Evolutionary conservation across 73 alveolate species (phyloP), one percentile per base, ranked within the genome.

Genomic region (Tetrahymena malaccensis): DNA sequence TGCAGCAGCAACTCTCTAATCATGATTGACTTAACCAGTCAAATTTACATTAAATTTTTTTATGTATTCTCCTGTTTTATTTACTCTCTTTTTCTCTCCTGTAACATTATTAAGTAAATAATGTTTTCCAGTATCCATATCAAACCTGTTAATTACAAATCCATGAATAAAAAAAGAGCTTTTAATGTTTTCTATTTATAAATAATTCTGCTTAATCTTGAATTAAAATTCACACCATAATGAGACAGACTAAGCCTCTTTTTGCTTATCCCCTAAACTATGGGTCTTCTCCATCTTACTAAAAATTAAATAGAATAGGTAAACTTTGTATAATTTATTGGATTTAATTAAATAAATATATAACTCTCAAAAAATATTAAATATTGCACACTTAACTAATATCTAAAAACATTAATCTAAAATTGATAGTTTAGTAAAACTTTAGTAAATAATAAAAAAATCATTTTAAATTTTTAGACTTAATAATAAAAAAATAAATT

Each of bases 11-110:
- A 95, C 97, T 95, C 97, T 95, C 55, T 95, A 93, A 44, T 93
- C 94, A 93, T 95, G 94, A 89, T 55, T 95, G 16, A 94, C 97
- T 93, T 89, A 85, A 34, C 97, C 97, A 34, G 97, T 95, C 43
- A 95, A 93, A 55, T 95, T 94, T 5, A 95, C 94, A 56, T 95
- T 85, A 56, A 95, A 95, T 93, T 95, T 95, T 85, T 95, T 95
- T 43, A 95, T 95, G 35, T 95, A 95, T 43, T 95, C 97, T 25
- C 97, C 97, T 34, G 70, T 95, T 70, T 95, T 95, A 89, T 95
- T 95, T 37, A 95, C 94, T 34, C 94, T 85, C n/a, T 95, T 85
- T 13, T 44, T 93, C 40, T 85, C 95, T 89, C 95, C 97, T 43
- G 97, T 95, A 35, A 50, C 95, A 93, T 95, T 95, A 50, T 95